Conservation (phyloP, 495 filamentous ascomycete genomes). For the Neurospora sp. region DNA sequence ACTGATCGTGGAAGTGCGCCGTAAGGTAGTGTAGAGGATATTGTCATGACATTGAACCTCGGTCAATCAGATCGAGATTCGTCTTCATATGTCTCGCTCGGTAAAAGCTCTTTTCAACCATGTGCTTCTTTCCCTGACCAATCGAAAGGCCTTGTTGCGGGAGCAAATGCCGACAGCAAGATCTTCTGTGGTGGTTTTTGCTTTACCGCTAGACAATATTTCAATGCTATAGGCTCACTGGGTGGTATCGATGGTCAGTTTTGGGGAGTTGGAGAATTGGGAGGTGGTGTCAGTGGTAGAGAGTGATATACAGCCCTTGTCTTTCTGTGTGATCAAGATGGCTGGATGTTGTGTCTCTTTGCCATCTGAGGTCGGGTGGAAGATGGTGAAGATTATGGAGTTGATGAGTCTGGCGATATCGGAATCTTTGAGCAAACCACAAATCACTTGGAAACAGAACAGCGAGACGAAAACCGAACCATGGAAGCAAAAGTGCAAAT, state of each 20-base stretch:
- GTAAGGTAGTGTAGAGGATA: no score
- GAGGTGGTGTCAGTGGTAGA: neutral
- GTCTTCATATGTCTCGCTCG: neutral
- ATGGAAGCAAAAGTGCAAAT: neutral
- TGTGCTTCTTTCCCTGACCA: slow-evolving; percentile 4
- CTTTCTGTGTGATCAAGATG: neutral
- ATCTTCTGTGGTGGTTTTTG: neutral
- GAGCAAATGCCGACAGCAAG: slow-evolving; percentile 12
- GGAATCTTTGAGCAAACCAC: neutral
- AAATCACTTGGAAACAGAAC: neutral
- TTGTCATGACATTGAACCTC: neutral
- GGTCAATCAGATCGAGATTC: neutral
- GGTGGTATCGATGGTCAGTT: neutral
- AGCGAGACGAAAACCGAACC: neutral
- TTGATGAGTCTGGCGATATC: neutral
- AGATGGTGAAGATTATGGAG: neutral
- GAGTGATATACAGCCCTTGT: neutral
- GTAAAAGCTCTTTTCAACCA: neutral
- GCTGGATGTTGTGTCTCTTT: neutral
- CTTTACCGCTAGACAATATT: neutral
- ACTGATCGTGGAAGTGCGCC: no score
- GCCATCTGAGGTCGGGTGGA: neutral
- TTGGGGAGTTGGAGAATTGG: neutral
- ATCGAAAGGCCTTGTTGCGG: slow-evolving; percentile 1
- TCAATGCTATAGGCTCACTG: neutral